Evolutionary conservation across 345 rosid species (phyloP).

Genomic region (Erucastrum elatum): DNA sequence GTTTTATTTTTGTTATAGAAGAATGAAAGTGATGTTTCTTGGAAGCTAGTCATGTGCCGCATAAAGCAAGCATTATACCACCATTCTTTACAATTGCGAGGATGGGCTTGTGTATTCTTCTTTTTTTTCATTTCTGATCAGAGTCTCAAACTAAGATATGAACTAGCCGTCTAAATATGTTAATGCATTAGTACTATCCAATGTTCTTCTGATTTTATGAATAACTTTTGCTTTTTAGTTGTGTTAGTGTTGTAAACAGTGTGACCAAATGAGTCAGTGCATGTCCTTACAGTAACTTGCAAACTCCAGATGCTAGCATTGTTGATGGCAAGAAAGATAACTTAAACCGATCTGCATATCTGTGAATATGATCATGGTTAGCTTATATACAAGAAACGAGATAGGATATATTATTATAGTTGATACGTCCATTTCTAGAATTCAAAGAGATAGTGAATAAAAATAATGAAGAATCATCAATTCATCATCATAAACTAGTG

Average conservation of each 20-base stretch:
- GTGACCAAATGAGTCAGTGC: background rate
- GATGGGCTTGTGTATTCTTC: background rate
- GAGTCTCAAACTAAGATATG: background rate
- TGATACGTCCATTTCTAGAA: background rate
- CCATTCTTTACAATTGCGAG: background rate
- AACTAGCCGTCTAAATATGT: background rate
- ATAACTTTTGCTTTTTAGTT: background rate
- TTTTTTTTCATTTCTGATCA: background rate
- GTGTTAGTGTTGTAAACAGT: background rate
- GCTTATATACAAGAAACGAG: background rate
- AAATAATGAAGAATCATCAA: background rate
- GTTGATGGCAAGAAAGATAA: background rate
- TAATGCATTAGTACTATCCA: background rate
- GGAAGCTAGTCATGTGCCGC: background rate
- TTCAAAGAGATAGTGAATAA: background rate
- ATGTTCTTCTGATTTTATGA: background rate
- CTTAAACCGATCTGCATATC: background rate
- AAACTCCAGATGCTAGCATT: background rate
- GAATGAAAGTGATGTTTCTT: slow-evolving; percentile 29
- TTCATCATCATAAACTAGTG: background rate
- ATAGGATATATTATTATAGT: background rate
- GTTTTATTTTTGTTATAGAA: slow-evolving; percentile 20
- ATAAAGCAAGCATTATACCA: background rate
- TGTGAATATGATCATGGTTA: background rate
- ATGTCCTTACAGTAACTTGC: background rate